Conservation (phyloP, 805 yeast species). For the Candida maris region DNA sequence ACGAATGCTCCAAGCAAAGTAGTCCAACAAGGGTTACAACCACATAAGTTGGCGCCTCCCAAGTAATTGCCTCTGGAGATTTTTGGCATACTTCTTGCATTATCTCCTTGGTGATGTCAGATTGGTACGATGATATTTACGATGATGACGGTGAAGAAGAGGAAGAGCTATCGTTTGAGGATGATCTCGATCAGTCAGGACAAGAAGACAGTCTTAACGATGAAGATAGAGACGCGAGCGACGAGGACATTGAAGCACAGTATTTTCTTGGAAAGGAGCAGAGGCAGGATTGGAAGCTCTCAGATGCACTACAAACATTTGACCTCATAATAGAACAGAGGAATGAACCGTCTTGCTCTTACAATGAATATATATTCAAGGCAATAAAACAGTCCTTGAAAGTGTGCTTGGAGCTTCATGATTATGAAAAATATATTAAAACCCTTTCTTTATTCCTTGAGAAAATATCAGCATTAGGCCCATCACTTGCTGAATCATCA, state of each 20-base stretch:
- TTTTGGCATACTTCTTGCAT: too few species aligned
- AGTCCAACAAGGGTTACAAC: too few species aligned
- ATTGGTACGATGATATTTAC: slow-evolving; percentile 37
- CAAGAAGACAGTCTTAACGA: slow-evolving; percentile 9
- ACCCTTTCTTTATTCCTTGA: slow-evolving; percentile 20
- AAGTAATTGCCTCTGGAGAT: too few species aligned
- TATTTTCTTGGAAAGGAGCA: slow-evolving; percentile 33
- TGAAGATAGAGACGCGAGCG: slow-evolving; percentile 8
- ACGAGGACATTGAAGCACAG: slow-evolving; percentile 19
- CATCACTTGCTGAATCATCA: slow-evolving; percentile 29
- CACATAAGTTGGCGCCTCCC: too few species aligned
- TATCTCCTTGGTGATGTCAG: slow-evolving; percentile 34
- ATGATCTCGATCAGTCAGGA: slow-evolving; percentile 23
- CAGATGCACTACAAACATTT: slow-evolving; percentile 26
- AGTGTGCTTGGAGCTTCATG: slow-evolving; percentile 18
- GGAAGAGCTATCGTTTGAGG: slow-evolving; percentile 33
- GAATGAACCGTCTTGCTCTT: background rate
- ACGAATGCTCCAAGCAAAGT: too few species aligned
- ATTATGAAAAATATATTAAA: slow-evolving; percentile 13
- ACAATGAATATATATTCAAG: slow-evolving; percentile 28
- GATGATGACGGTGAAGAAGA: slow-evolving; percentile 35
- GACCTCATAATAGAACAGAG: slow-evolving; percentile 14
- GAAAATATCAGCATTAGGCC: slow-evolving; percentile 14
- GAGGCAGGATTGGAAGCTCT: slow-evolving; percentile 29
- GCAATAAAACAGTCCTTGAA: slow-evolving; percentile 33